Evolutionary conservation across 1,284 basidiomycete species (phyloP), one percentile per base, ranked within the genome.

Genomic region (Trametes hirsuta): DNA sequence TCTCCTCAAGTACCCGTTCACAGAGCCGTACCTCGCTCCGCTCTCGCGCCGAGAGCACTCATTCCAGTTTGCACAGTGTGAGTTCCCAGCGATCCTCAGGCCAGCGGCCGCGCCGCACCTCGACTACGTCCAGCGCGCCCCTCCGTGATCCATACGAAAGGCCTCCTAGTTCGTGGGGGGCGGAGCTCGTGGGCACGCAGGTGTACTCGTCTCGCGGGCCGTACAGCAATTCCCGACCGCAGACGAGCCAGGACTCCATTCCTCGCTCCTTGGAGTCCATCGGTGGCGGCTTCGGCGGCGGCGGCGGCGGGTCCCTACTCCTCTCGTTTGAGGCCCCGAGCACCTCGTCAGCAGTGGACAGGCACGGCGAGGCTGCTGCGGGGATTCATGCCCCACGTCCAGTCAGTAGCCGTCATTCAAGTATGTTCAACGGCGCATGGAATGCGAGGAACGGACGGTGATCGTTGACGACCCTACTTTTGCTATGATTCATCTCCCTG

Each of bases 341-440:
- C 54, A 64, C 63, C 10, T 66, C 67, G 14, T 35, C 63, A 9
- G 68, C 68, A 1, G 66, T 69, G 18, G 62, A 55, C 35, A 63
- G 60, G 21, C 60, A 54, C 41, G 68, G 66, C 4, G 62, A 68
- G 44, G 62, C 64, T n/a, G 62, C 66, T n/a, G 47, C 64, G 6
- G 61, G 52, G 4, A 69, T 69, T 5, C 68, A 64, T 41, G 68
- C 68, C 15, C 68, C 68, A 15, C 66, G 65, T 10, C 64, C 68
- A 9, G 57, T 68, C 25, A 63, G 48, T 37, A 67, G 68, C 51
- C 65, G 63, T 11, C 55, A 55, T 4, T 57, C 61, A 34, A 62
- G 64, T 47, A 47, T 69, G 42, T 63, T 69, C 50, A 56, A 55
- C 25, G 51, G 48, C 6, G 48, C 60, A 0, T 67, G 59, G 64